phyloP scores from a whole-genome alignment of 1,284 basidiomycete genomes.

The Porodaedalea pini region DNA sequence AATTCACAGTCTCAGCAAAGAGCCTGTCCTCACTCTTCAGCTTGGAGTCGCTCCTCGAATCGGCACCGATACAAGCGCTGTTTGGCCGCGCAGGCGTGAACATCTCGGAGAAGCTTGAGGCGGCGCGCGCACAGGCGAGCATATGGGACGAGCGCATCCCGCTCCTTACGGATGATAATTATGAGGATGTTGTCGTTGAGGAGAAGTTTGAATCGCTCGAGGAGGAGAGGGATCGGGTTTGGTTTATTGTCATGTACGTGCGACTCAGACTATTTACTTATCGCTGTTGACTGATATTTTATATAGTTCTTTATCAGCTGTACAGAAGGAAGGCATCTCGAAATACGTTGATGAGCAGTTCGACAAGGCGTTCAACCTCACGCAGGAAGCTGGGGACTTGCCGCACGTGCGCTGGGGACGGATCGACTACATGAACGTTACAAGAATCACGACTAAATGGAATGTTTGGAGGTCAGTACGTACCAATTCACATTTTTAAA shows the following conservation, averaged over 20 bases:
- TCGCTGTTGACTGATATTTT: conserved; percentile 9
- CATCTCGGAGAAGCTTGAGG: conserved; percentile 53
- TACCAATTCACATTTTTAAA: background rate
- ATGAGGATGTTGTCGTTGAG: conserved; percentile 60
- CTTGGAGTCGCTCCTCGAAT: conserved; percentile 45
- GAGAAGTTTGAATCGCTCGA: conserved; percentile 54
- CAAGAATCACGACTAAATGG: conserved; percentile 76
- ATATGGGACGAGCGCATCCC: conserved; percentile 70
- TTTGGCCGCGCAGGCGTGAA: conserved; percentile 62
- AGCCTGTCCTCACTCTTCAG: conserved; percentile 35
- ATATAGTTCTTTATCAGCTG: conserved; percentile 58
- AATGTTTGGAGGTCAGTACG: conserved; percentile 61
- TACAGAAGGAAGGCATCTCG: conserved; percentile 59
- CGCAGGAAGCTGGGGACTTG: conserved; percentile 56
- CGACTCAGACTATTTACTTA: background rate
- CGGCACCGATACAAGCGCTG: conserved; percentile 48
- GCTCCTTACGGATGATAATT: conserved; percentile 74
- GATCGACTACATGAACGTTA: conserved; percentile 79
- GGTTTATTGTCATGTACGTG: conserved; percentile 70
- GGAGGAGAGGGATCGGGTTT: conserved; percentile 62
- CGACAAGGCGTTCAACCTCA: conserved; percentile 64
- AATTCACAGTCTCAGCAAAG: background rate
- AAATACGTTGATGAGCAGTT: conserved; percentile 65
- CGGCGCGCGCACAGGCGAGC: conserved; percentile 35
- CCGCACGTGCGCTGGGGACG: conserved; percentile 72